Evolutionary conservation across 2,329 filamentous ascomycete species (phyloP), one percentile per base, ranked within the genome.

Genomic region (Boeremia exigua): DNA sequence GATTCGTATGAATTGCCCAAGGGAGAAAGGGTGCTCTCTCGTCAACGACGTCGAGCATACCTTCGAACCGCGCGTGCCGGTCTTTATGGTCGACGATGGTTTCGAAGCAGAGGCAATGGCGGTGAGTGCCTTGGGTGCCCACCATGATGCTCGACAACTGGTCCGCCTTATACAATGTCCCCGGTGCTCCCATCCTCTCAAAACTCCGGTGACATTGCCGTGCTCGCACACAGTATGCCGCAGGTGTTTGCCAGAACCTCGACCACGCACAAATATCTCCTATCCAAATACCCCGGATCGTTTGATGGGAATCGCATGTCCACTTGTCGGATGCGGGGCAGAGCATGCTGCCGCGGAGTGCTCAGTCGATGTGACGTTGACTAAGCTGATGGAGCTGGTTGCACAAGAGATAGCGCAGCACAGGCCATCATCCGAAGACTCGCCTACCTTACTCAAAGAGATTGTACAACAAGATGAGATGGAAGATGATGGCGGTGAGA

Each of bases 151-250:
- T 15, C 82, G 89, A 61, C 79, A 84, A 54, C 80, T 92, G 50
- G 81, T 96, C 58, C 87, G 88, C 38, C 79, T 95, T 36, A 82
- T 95, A 48, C 91, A 96, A 76, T 97, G 93, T 72, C 83, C 83
- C 10, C 78, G 84, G 59, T 96, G 93, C 74, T 90, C 88, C 3
- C 80, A 79, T 38, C 88, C 89, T 1, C 79, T 95, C 28, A 80
- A 77, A 40, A 81, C 85, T 8, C 90, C 92, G 5, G 82, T 92
- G 53, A 90, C 90, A 0, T 79, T 96, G 4, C 92, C 92, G 5
- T 97, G 93, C 72, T 92, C 92, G 27, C 86, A 88, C 68, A 88
- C 88, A 10, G 75, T 96, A 10, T 97, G 93, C 77, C 86, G 84
- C 67, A 74, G 75, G 45, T 97, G 93, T 74, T 77, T 96, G 1